A percentile compares a stretch with the other conserved stretches of the same genome.
phyloP scores from a whole-genome alignment of 768 basidiomycete genomes.

The Tylopilus vinaceipallidus region DNA sequence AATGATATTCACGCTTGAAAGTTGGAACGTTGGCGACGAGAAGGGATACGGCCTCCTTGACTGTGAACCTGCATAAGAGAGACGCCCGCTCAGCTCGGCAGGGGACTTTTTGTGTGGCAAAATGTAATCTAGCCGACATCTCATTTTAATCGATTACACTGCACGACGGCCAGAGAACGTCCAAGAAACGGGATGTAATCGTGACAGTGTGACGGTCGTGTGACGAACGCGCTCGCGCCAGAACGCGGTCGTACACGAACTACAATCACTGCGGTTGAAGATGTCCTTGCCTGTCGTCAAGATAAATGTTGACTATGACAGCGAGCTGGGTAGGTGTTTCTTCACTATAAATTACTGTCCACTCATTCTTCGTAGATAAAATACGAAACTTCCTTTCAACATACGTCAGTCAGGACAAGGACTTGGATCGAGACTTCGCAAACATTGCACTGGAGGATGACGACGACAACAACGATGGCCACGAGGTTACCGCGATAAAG shows the following conservation, averaged over 20 bases:
- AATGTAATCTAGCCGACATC: no score
- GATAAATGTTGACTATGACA: conserved; percentile 63
- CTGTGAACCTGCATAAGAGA: conserved; percentile 8
- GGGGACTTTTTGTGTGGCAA: no score
- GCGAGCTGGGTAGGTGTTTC: conserved; percentile 58
- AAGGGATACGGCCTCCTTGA: conserved; percentile 25
- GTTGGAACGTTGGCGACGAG: conserved; percentile 24
- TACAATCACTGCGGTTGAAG: conserved; percentile 26
- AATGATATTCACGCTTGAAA: conserved; percentile 30
- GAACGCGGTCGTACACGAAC: conserved; percentile 8
- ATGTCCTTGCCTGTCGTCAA: conserved; percentile 69
- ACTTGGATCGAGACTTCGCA: conserved; percentile 64
- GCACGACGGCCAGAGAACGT: no score
- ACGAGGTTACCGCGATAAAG: conserved; percentile 33
- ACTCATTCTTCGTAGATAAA: conserved; percentile 44
- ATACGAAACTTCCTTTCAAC: conserved; percentile 71
- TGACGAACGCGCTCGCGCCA: conserved; percentile 31
- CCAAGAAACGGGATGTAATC: neutral
- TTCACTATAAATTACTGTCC: neutral
- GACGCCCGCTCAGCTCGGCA: no score
- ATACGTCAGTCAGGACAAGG: conserved; percentile 64
- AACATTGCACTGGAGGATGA: conserved; percentile 65
- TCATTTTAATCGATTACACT: no score
- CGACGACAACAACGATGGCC: conserved; percentile 39
- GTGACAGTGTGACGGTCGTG: conserved; percentile 19